Evolutionary conservation across 352 stramenopile species (phyloP), one percentile per base, ranked within the genome.

Genomic region (Globisporangium cederbergense): DNA sequence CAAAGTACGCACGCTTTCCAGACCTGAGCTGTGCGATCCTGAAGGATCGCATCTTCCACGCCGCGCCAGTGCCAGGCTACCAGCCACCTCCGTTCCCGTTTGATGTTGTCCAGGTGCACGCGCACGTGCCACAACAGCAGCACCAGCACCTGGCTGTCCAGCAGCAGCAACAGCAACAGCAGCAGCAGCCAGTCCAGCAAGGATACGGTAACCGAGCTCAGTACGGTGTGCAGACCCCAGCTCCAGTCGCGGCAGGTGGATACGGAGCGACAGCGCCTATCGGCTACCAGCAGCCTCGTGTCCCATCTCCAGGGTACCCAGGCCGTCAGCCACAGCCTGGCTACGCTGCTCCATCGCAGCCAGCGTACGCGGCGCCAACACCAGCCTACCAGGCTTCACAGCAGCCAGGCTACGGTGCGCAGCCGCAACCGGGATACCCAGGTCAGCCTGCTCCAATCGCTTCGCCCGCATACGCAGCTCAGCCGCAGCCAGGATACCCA

Each of bases 1-100:
- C 88, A 11, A 98, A 98, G 64, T 99, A 98, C 58, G 83, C 91
- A 51, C 91, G 83, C 46, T 91, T 92, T 62, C 65, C 75, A 14
- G 81, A 92, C 59, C 67, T 90, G 38, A 89, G 81, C 60, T 94
- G 82, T 36, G 78, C 78, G 36, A 91, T 97, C 54, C 68, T 97
- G 40, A 87, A 83, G 32, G 90, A 97, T 49, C 86, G 89, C 42
- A 87, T 97, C 71, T 96, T 78, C 71, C 89, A 96, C 53, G 89
- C 87, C 13, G 83, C 83, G 18, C 85, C 83, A 14, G 75, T 88
- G 22, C 86, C 79, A 45, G 82, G 86, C 42, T 91, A 90, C 63
- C 87, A 93, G 60, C 82, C 86, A 28, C 86, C 88, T 50, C 82
- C 77, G 28, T 95, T 93, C 74, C 88, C 91, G 49, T 95, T 97